Base-by-base conservation (phyloP, 768 basidiomycete species). In the Suillus weaverae region DNA sequence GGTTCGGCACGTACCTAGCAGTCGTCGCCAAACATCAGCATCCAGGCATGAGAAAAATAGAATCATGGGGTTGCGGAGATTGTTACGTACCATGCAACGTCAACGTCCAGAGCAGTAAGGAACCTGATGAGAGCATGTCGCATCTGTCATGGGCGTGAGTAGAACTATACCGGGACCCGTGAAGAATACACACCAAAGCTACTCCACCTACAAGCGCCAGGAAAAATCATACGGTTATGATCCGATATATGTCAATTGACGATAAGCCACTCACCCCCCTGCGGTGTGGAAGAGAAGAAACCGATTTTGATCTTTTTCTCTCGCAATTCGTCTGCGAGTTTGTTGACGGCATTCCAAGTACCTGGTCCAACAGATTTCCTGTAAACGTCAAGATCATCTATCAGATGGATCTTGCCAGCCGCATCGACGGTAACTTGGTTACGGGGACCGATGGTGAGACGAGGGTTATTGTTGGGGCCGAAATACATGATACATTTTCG, bases 231-330 rank as follows among this genome's bases (percentile, higher is more conserved):
- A 60, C 62, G 64, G 70, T 78, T 71, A 78, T 70, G 69, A 60
- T 65, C 69, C 69, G 66, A 33, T 60, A 64, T 10, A 14, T 8
- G 60, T 22, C 41, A 48, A 60, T 60, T 55, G 61, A 65, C 35
- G 60, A 66, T 46, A 54, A 35, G 39, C 22, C 60, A 72, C 84
- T 72, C 77, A 90, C 91, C 89, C 82, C 95, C 95, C 80, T 97
- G 94, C 13, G 95, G 95, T 7, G 96, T 98, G 11, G 94, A 95
- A 35, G 92, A 94, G 79, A 97, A 97, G 85, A 97, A 97, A 30
- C 89, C 90, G 68, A 97, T 92, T 77, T 92, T 94, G 74, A 93
- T 81, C 67, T 95, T 90, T 79, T 91, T 93, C 76, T 91, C 88
- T 63, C 89, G 88, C 50, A 97, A 84, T 72, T 95, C 94, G 59